Evolutionary conservation across 352 stramenopile species (phyloP).

Genomic region (Phytopythium mirpurense): DNA sequence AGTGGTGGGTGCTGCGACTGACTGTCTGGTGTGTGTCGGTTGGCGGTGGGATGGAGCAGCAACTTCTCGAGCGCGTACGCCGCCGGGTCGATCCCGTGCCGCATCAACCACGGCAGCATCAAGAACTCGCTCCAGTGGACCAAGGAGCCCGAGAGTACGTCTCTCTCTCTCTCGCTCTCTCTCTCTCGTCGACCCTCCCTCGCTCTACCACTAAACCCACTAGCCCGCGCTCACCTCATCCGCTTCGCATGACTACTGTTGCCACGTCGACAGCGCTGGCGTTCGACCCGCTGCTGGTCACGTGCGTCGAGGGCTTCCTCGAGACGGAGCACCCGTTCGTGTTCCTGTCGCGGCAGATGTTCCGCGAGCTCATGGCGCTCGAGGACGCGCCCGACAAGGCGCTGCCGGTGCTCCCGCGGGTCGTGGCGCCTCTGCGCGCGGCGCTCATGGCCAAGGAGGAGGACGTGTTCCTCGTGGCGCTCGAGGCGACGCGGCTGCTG

Average conservation of each 20-base stretch:
- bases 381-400: constrained; percentile 62
- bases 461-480: constrained; percentile 61
- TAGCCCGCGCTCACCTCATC: too few relatives aligned
- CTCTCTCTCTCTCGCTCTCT: too few relatives aligned
- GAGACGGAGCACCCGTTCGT: constrained; percentile 77
- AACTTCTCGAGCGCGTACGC: constrained; percentile 71
- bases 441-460: constrained; percentile 68
- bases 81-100: constrained; percentile 61
- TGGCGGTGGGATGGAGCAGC: constrained; percentile 16
- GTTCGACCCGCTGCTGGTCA: constrained; percentile 67
- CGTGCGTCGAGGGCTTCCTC: constrained; percentile 62
- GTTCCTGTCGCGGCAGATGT: constrained; percentile 66
- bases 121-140: constrained; percentile 73
- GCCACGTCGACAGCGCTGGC: constrained; percentile 37
- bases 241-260: too few relatives aligned
- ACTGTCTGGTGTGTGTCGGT: not conserved
- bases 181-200: too few relatives aligned
- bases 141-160: constrained; percentile 47
- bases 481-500: constrained; percentile 61
- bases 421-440: constrained; percentile 52
- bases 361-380: constrained; percentile 60
- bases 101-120: constrained; percentile 78
- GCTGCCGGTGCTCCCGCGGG: constrained; percentile 42
- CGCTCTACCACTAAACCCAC: too few relatives aligned
- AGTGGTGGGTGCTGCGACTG: too few relatives aligned